These are phyloP conservation scores for Scheffersomyces amazonensis DNA, from an alignment of 805 yeast genomes.

Conservation along the genomic window DNA sequence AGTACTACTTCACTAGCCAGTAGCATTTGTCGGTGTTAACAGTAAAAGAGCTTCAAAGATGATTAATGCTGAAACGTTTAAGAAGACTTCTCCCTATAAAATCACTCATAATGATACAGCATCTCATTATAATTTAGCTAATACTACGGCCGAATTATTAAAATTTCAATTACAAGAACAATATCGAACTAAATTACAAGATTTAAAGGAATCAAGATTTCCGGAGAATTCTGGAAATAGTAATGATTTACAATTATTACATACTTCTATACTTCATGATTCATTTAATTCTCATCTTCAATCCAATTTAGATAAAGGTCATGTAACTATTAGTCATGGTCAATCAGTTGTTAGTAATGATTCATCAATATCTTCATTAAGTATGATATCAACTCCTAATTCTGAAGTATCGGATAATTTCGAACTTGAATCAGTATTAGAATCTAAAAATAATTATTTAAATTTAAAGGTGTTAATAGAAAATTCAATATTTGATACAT, in stretches of 20 bases:
- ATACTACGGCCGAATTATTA: constrained; percentile 41
- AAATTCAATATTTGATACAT: constrained; percentile 39
- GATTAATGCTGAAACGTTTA: constrained; percentile 37
- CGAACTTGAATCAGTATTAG: constrained; percentile 13
- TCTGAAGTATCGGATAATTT: neutral
- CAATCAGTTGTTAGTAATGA: constrained; percentile 16
- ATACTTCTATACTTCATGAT: constrained; percentile 22
- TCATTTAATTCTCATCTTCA: constrained; percentile 36
- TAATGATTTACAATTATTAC: constrained; percentile 12
- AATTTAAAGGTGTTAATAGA: constrained; percentile 44
- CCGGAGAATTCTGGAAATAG: constrained; percentile 4
- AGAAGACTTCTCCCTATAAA: constrained; percentile 36
- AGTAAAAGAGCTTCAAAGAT: too few species aligned
- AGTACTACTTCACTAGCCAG: too few species aligned
- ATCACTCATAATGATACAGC: constrained; percentile 19
- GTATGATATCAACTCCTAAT: neutral
- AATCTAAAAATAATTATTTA: constrained; percentile 26
- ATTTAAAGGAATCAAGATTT: constrained; percentile 9
- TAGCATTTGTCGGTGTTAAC: too few species aligned
- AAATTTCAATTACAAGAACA: constrained; percentile 44
- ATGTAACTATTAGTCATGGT: constrained; percentile 19
- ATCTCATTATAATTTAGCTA: constrained; percentile 27
- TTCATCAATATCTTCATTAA: neutral
- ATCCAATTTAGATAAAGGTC: constrained; percentile 23
- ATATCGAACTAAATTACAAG: constrained; percentile 19